Conservation (phyloP, 1,139 yeast species). For the Hemisphaericaspora xylanilytica region DNA sequence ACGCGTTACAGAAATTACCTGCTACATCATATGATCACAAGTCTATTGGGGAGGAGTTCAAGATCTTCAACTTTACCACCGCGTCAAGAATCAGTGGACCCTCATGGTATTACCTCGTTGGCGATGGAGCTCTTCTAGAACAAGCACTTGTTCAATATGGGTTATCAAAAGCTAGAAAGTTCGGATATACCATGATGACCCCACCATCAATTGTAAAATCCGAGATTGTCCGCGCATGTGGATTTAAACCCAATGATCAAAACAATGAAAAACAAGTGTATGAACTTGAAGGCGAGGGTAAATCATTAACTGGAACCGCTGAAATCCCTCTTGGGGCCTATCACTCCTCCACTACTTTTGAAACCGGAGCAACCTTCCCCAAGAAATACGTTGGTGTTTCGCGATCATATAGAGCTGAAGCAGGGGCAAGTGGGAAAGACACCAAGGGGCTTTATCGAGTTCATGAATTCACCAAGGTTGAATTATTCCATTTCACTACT, state of each 20-base stretch:
- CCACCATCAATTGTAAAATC: slow-evolving; percentile 87
- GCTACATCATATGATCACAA: slow-evolving; percentile 55
- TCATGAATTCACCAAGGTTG: slow-evolving; percentile 97
- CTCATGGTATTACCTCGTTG: slow-evolving; percentile 83
- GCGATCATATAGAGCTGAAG: slow-evolving; percentile 91
- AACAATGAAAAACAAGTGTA: slow-evolving; percentile 87
- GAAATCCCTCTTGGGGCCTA: slow-evolving; percentile 92
- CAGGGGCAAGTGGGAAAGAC: slow-evolving; percentile 94
- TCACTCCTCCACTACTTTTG: slow-evolving; percentile 29
- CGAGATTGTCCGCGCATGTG: slow-evolving; percentile 84
- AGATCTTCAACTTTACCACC: slow-evolving; percentile 63
- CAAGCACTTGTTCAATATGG: slow-evolving; percentile 87
- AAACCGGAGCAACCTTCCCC: slow-evolving; percentile 39
- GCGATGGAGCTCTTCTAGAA: slow-evolving; percentile 87
- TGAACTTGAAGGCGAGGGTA: slow-evolving; percentile 47
- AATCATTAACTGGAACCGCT: slow-evolving; percentile 89
- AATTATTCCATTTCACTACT: slow-evolving; percentile 76
- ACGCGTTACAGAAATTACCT: slow-evolving; percentile 20
- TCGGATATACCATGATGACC: slow-evolving; percentile 67
- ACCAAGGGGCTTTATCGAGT: slow-evolving; percentile 92
- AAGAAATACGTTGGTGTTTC: slow-evolving; percentile 74
- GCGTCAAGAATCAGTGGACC: slow-evolving; percentile 81
- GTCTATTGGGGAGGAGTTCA: slow-evolving; percentile 56
- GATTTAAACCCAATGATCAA: slow-evolving; percentile 90
- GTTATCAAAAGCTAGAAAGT: slow-evolving; percentile 57